phyloP scores from a whole-genome alignment of 805 yeast genomes.

The Schwanniomyces pseudopolymorphus region DNA sequence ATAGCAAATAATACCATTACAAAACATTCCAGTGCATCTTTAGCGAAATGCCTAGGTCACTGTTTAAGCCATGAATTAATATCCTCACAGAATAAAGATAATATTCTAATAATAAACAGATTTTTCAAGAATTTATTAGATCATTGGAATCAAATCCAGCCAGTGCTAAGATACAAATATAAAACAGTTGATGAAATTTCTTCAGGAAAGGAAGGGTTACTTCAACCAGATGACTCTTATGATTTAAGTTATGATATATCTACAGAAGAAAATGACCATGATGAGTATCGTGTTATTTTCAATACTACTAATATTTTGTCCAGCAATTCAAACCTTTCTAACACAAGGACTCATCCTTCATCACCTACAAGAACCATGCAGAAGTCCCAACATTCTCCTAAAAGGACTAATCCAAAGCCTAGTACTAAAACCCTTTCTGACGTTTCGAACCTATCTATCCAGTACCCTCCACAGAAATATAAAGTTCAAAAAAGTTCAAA shows the following conservation, averaged over 20 bases:
- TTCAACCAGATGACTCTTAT: constrained; percentile 23
- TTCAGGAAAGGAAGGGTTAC: constrained; percentile 10
- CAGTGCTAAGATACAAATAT: constrained; percentile 6
- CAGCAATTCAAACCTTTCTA: constrained; percentile 6
- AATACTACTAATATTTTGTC: constrained; percentile 15
- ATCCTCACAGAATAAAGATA: constrained; percentile 43
- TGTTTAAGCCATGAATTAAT: constrained; percentile 53
- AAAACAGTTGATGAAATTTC: constrained; percentile 15
- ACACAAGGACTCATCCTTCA: constrained; percentile 4
- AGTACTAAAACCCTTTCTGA: constrained; percentile 11
- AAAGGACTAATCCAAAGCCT: not conserved
- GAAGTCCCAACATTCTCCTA: not conserved
- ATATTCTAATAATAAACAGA: constrained; percentile 50
- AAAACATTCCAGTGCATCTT: constrained; percentile 38
- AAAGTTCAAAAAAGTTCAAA: constrained; percentile 16
- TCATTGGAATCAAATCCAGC: constrained; percentile 42
- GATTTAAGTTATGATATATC: constrained; percentile 34
- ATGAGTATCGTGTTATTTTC: constrained; percentile 12
- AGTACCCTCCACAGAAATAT: constrained; percentile 40
- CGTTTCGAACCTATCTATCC: constrained; percentile 24
- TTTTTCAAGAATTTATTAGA: constrained; percentile 53
- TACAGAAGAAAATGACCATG: constrained; percentile 21
- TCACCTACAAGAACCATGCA: constrained; percentile 3
- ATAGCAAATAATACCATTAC: constrained; percentile 37
- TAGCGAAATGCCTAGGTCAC: constrained; percentile 52